A percentile compares a stretch with the other conserved stretches of the same genome.
Conservation (phyloP, 1,139 yeast genomes). For the Arxiozyma slooffiae region DNA sequence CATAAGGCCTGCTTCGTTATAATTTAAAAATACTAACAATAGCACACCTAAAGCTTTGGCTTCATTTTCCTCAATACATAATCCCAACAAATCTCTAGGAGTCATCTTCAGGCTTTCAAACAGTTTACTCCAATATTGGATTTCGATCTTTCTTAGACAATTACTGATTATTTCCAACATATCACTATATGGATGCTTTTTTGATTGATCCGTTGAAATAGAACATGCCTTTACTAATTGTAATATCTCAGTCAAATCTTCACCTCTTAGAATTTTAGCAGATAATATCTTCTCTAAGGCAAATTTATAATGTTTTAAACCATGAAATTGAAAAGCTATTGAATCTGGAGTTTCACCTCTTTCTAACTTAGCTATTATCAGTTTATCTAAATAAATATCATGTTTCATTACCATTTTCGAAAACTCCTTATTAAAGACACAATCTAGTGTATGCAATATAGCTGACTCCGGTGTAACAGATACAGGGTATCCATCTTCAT, state of each 20-base stretch:
- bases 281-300: conserved; percentile 27
- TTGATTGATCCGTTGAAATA: conserved; percentile 6
- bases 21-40: conserved; percentile 40
- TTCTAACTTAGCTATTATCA: conserved; percentile 16
- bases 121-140: conserved; percentile 48
- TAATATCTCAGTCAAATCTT: conserved; percentile 41
- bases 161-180: conserved; percentile 43
- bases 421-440: conserved; percentile 13
- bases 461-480: conserved; percentile 24
- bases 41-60: conserved; percentile 39
- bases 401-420: conserved; percentile 20
- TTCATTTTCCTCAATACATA: conserved; percentile 34
- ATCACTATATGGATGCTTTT: conserved; percentile 21
- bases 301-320: conserved; percentile 24
- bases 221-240: conserved; percentile 33
- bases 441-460: conserved; percentile 21
- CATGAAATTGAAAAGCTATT: conserved; percentile 17
- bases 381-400: conserved; percentile 25
- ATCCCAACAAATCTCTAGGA: conserved; percentile 34
- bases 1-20: conserved; percentile 23
- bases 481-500: conserved; percentile 27
- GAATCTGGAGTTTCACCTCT: conserved; percentile 11
- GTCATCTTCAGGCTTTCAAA: conserved; percentile 35
- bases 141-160: conserved; percentile 58
- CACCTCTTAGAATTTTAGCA: conserved; percentile 33